phyloP scores from a whole-genome alignment of 192 early-diverging fungal species.

The Coemansia sp. region DNA sequence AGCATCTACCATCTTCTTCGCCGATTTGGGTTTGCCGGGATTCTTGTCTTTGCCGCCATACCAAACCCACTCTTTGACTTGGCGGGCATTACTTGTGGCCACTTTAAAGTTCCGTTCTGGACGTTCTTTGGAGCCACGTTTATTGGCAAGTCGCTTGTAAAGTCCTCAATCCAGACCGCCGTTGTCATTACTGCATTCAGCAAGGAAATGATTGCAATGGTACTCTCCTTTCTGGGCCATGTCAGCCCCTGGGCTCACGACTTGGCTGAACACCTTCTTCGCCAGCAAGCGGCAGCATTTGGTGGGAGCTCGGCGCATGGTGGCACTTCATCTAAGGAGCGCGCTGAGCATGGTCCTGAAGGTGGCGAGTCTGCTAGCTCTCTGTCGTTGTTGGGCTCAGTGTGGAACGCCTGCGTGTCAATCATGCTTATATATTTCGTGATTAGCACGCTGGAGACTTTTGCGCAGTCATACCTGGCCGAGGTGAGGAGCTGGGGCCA shows the following conservation, averaged over 20 bases:
- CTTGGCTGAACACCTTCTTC: constrained; percentile 55
- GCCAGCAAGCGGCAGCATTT: constrained; percentile 33
- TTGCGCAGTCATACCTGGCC: constrained; percentile 74
- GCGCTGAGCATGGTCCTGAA: background rate
- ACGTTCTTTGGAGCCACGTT: constrained; percentile 97
- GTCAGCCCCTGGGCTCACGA: constrained; percentile 62
- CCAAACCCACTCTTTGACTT: constrained; percentile 98
- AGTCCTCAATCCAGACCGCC: constrained; percentile 78
- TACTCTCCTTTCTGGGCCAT: constrained; percentile 58
- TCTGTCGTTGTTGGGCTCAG: constrained; percentile 58
- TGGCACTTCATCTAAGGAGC: constrained; percentile 3
- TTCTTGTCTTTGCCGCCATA: constrained; percentile 89
- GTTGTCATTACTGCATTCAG: constrained; percentile 85
- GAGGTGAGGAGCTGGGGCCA: constrained; percentile 50
- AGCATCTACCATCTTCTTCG: constrained; percentile 70
- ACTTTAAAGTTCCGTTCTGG: constrained; percentile 85
- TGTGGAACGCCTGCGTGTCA: constrained; percentile 80
- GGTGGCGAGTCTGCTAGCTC: constrained; percentile 27
- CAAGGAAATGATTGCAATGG: constrained; percentile 65
- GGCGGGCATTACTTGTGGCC: constrained; percentile 93
- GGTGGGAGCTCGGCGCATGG: background rate
- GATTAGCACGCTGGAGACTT: constrained; percentile 76
- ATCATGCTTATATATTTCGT: constrained; percentile 86
- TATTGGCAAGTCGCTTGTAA: constrained; percentile 88
- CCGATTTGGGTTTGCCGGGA: constrained; percentile 84